Conservation (phyloP, 257 asterid genomes). For the Rubia yunnanensis region DNA sequence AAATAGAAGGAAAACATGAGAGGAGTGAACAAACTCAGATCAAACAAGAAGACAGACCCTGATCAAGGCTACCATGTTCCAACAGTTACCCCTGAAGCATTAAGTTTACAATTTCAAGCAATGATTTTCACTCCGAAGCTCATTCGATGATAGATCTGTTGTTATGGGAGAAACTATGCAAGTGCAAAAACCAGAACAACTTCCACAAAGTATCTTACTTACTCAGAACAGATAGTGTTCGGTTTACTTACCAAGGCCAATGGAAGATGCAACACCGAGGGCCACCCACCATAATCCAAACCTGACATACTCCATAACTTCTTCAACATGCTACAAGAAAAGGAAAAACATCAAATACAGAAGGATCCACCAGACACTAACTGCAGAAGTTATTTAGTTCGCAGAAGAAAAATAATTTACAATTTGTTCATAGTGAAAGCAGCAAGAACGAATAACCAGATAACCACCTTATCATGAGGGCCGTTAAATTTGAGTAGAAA, state of each 20-base stretch:
- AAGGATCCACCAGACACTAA: neutral
- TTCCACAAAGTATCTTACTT: neutral
- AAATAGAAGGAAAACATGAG: neutral
- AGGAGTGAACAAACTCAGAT: neutral
- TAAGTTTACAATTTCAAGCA: neutral
- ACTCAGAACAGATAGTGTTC: neutral
- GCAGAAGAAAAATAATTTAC: neutral
- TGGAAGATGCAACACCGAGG: slow-evolving; percentile 97
- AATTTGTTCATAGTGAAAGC: neutral
- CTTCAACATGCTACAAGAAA: slow-evolving; percentile 64
- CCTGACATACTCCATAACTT: slow-evolving; percentile 43
- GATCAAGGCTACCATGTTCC: no score
- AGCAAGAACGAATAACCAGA: neutral
- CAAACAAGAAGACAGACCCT: no score
- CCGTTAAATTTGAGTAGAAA: slow-evolving; percentile 45
- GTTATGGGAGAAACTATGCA: no score
- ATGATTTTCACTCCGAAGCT: no score
- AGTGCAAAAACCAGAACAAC: no score
- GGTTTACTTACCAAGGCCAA: slow-evolving; percentile 72
- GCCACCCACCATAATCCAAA: slow-evolving; percentile 94
- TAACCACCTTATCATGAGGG: slow-evolving; percentile 64
- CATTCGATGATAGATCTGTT: no score
- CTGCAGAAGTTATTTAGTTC: neutral
- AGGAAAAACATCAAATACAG: neutral
- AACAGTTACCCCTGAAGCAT: neutral